Percentiles rank a stretch among this genome's conserved stretches.
These are phyloP conservation scores for Manihot esculenta DNA, from an alignment of 441 rosid genomes.

Conservation along the genomic window DNA sequence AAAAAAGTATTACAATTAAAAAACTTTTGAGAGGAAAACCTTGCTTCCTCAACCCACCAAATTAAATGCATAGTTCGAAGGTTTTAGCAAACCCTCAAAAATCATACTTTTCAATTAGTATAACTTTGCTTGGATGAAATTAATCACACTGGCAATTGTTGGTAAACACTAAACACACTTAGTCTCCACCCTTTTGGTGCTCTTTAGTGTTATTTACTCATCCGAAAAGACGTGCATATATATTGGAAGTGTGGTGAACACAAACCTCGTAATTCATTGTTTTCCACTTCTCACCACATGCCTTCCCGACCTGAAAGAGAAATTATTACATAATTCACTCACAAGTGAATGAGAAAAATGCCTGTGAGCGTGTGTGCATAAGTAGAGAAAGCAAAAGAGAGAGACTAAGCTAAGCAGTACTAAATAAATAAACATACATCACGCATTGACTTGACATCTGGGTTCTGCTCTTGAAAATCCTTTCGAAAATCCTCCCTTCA, in stretches of 20 bases:
- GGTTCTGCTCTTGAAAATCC: constrained; percentile 82
- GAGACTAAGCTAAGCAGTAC: not conserved
- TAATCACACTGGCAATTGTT: not conserved
- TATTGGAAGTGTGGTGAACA: constrained; percentile 15
- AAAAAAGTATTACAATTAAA: too few relatives aligned
- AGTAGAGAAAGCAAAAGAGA: constrained; percentile 6
- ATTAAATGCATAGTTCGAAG: too few relatives aligned
- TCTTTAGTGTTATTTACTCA: not conserved
- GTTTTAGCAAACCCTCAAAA: too few relatives aligned
- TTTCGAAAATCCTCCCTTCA: constrained; percentile 87
- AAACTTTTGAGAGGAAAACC: too few relatives aligned
- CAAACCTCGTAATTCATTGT: constrained; percentile 80
- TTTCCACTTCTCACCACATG: constrained; percentile 97
- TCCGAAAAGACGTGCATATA: not conserved
- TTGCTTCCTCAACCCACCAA: too few relatives aligned
- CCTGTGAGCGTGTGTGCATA: too few relatives aligned
- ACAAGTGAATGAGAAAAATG: constrained; percentile 1
- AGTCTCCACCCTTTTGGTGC: not conserved
- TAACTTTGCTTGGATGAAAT: not conserved
- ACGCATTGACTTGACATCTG: constrained; percentile 87
- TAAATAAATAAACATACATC: constrained; percentile 49
- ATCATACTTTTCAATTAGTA: too few relatives aligned
- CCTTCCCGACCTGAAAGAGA: constrained; percentile 76
- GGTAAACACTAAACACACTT: not conserved
- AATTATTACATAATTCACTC: constrained; percentile 12